phyloP scores from a whole-genome alignment of 176 grass and related monocot species.

The Aegilops sharonensis region DNA sequence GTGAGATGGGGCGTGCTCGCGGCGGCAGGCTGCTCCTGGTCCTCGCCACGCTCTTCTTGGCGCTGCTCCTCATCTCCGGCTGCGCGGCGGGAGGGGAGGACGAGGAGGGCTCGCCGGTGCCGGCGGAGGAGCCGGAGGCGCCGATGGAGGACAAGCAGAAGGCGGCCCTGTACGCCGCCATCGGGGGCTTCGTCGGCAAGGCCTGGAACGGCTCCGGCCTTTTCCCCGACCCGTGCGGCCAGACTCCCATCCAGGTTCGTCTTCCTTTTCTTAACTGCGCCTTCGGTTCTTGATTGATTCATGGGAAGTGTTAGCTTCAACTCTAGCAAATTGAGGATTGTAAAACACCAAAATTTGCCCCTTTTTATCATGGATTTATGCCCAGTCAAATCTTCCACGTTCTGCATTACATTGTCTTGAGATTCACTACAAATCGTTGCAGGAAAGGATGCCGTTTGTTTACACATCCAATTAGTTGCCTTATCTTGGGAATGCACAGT shows the following conservation, averaged over 20 bases:
- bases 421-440: not conserved
- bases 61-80: not conserved
- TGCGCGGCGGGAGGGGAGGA: constrained; percentile 24
- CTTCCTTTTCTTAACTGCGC: not conserved
- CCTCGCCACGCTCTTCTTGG: not conserved
- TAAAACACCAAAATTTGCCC: not conserved
- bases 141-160: constrained; percentile 76
- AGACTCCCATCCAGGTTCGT: constrained; percentile 90
- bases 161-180: constrained; percentile 59
- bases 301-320: not conserved
- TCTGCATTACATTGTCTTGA: not conserved
- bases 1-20: not conserved
- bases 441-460: not conserved
- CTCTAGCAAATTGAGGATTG: not conserved
- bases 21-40: not conserved
- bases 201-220: constrained; percentile 81
- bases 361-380: not conserved
- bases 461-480: not conserved
- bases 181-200: constrained; percentile 76
- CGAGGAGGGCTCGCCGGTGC: not conserved
- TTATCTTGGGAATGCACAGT: not conserved
- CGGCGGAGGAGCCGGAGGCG: not conserved
- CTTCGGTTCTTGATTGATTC: not conserved
- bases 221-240: constrained; percentile 93
- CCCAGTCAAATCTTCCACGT: not conserved